phyloP scores from a whole-genome alignment of 345 rosid species.

The Nasturtium officinale region DNA sequence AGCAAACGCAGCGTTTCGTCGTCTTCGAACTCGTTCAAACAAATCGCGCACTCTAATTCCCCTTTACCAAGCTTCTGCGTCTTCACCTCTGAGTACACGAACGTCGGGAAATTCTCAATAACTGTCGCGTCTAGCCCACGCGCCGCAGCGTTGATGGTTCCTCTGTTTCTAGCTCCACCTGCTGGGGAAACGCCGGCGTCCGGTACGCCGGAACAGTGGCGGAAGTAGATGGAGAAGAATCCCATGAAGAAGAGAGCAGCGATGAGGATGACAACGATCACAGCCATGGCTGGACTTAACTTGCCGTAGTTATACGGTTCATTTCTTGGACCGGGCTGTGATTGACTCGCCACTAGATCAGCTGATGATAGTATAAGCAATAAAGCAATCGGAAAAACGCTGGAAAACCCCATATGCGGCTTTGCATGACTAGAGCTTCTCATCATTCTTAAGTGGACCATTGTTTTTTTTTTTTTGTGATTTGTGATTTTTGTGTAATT shows the following conservation, averaged over 20 bases:
- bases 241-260: conserved; percentile 85
- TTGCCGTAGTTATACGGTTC: conserved; percentile 41
- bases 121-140: conserved; percentile 66
- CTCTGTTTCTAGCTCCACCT: conserved; percentile 36
- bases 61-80: conserved; percentile 79
- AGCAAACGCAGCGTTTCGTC: conserved; percentile 92
- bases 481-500: not conserved
- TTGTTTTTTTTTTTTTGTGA: not conserved
- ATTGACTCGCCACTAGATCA: conserved; percentile 36
- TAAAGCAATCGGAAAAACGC: conserved; percentile 26
- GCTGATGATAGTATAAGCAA: conserved; percentile 29
- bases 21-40: conserved; percentile 84
- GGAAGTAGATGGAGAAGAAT: conserved; percentile 87
- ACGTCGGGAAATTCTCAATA: conserved; percentile 74
- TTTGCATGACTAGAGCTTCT: conserved; percentile 14
- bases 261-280: conserved; percentile 69
- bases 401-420: conserved; percentile 24
- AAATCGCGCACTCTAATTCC: conserved; percentile 92
- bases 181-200: conserved; percentile 32
- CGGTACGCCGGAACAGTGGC: conserved; percentile 54
- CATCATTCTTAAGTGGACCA: conserved; percentile 14
- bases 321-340: conserved; percentile 8
- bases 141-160: conserved; percentile 37
- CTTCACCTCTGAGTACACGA: conserved; percentile 81
- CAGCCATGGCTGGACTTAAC: conserved; percentile 79